phyloP scores from a whole-genome alignment of 768 basidiomycete species.

The Baorangia bicolor region DNA sequence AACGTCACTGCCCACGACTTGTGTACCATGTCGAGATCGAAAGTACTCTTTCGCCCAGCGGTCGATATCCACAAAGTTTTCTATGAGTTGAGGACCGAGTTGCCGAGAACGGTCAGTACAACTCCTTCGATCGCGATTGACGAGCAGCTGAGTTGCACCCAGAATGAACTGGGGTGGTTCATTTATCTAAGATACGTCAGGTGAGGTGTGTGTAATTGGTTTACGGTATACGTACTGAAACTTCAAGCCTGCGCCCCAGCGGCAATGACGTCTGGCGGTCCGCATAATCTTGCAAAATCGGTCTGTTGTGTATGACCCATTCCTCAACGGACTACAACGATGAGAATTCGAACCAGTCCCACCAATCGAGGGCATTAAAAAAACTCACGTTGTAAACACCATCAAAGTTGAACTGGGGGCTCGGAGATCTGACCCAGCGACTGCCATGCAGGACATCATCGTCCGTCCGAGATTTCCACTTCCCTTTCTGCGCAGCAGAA shows the following conservation, averaged over 20 bases:
- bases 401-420: background rate
- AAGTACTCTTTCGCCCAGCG: slow-evolving; percentile 30
- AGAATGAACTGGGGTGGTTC: slow-evolving; percentile 25
- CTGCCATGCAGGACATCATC: background rate
- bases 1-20: slow-evolving; percentile 16
- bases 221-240: slow-evolving; percentile 19
- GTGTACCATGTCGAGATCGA: slow-evolving; percentile 18
- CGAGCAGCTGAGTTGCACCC: slow-evolving; percentile 29
- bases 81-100: slow-evolving; percentile 32
- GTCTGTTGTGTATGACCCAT: slow-evolving; percentile 25
- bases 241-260: slow-evolving; percentile 23
- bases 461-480: slow-evolving; percentile 7
- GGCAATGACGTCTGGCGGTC: slow-evolving; percentile 27
- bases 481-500: slow-evolving; percentile 13
- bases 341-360: background rate
- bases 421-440: background rate
- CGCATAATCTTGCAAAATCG: slow-evolving; percentile 27
- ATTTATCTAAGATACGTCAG: slow-evolving; percentile 21
- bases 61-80: slow-evolving; percentile 30
- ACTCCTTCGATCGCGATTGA: slow-evolving; percentile 22
- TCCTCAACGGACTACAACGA: slow-evolving; percentile 15
- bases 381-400: slow-evolving; percentile 4
- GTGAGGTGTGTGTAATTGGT: background rate
- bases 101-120: slow-evolving; percentile 14
- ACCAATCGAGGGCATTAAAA: background rate